Base-by-base conservation (phyloP, 805 yeast genomes). In the Blastobotrys parvus region DNA sequence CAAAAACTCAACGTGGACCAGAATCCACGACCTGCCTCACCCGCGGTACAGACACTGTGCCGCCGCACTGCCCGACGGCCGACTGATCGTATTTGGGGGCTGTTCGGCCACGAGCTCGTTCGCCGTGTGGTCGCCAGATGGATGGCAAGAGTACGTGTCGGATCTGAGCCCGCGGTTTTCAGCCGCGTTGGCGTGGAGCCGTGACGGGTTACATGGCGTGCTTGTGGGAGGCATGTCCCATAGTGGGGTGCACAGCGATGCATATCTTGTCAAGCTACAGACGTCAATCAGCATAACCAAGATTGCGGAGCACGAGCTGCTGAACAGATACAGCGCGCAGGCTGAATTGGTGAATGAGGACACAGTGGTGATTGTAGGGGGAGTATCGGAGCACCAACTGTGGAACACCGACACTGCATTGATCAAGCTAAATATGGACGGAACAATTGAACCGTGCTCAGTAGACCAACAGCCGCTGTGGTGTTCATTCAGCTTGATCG, bases 61-160 rank as follows among this genome's bases (percentile, higher is more conserved):
- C 2, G 65, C 69, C 15, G 49, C 47, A 0, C 10, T 64, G 6
- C 58, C 33, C 10, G 51, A 53, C 34, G 54, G 41, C 11, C 52
- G 51, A 10, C 56, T 76, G 0, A 51, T 78, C 18, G 58, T 80
- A 0, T 73, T 65, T 55, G 84, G 85, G 4, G 86, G 85, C 19
- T 48, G 27, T 0, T 18, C 41, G 13, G 25, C 57, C 13, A 41
- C 35, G 8, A 21, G 44, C 13, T 37, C 49, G 2, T 51, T 45
- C 45, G 29, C 50, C 10, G 5, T 39, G 10, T 52, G 54, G 51
- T 18, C 5, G 17, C 25, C 45, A n/a, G 44, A 46, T 23, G 49
- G 44, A 3, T 58, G 63, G 56, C 35, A 58, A 2, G 15, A 7
- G 13, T n/a, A 16, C 3, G 36, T 18, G 18, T 15, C 19, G n/a